phyloP scores from a whole-genome alignment of 2,329 filamentous ascomycete genomes.

The Ophiostoma angusticollis region DNA sequence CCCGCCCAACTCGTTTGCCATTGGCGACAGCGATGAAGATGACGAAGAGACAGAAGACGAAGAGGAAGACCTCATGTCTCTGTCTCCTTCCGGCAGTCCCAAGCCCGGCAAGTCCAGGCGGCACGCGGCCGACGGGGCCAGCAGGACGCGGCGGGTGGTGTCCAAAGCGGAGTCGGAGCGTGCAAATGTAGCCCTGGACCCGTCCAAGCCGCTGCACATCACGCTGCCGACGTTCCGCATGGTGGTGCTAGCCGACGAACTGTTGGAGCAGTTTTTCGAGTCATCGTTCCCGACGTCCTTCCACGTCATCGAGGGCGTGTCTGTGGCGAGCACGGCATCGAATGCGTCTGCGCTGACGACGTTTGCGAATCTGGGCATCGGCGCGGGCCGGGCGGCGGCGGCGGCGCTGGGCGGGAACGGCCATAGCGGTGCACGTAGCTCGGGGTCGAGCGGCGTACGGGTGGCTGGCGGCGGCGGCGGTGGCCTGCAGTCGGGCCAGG shows the following conservation, averaged over 20 bases:
- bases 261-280: constrained; percentile 95
- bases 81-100: constrained; percentile 33
- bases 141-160: constrained; percentile 22
- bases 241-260: constrained; percentile 92
- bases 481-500: constrained; percentile 5
- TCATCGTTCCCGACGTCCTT: constrained; percentile 89
- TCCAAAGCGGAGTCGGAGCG: constrained; percentile 59
- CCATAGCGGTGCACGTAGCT: constrained; percentile 20
- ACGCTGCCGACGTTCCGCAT: constrained; percentile 96
- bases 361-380: constrained; percentile 55
- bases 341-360: constrained; percentile 67
- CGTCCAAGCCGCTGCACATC: constrained; percentile 85
- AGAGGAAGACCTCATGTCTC: constrained; percentile 47
- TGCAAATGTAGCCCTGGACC: constrained; percentile 79
- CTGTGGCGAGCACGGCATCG: constrained; percentile 24
- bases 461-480: constrained; percentile 18
- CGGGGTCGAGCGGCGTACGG: constrained; percentile 28
- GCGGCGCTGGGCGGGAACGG: constrained; percentile 20
- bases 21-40: constrained; percentile 59
- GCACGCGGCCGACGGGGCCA: constrained; percentile 19
- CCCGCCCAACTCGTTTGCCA: constrained; percentile 48
- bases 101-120: constrained; percentile 27
- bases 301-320: constrained; percentile 58
- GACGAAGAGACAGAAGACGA: constrained; percentile 36
- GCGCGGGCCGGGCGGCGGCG: constrained; percentile 27